A percentile compares a stretch with the other conserved stretches of the same genome.
Evolutionary conservation across 2,329 filamentous ascomycete genomes (phyloP).

Genomic region (Plectosphaerella sp.): DNA sequence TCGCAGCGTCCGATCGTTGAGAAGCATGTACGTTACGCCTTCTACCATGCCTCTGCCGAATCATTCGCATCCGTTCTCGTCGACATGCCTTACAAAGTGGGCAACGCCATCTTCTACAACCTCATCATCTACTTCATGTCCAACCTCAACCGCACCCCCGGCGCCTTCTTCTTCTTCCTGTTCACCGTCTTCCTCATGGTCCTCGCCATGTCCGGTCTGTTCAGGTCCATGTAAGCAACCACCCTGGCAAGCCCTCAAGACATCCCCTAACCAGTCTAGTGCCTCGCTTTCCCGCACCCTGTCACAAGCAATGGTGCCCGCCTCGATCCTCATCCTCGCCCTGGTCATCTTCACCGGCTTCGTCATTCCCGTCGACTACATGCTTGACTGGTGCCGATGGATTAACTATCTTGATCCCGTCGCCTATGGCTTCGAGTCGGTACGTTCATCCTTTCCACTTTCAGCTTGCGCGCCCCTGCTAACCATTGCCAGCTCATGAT

Average conservation of each 20-base stretch:
- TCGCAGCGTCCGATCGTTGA: constrained; percentile 28
- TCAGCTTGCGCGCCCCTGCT: not conserved
- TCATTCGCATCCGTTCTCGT: constrained; percentile 28
- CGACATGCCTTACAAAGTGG: constrained; percentile 39
- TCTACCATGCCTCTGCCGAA: constrained; percentile 30
- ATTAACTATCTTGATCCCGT: constrained; percentile 64
- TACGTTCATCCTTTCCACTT: not conserved
- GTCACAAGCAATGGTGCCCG: constrained; percentile 38
- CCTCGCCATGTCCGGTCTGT: constrained; percentile 61
- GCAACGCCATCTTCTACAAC: constrained; percentile 34
- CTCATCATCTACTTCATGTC: constrained; percentile 47
- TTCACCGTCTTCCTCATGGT: constrained; percentile 47
- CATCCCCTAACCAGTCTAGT: constrained; percentile 9
- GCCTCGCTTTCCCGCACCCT: constrained; percentile 47
- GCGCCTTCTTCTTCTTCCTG: constrained; percentile 42
- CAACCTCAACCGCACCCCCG: constrained; percentile 35
- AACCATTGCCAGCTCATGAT: constrained; percentile 45
- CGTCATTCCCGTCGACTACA: constrained; percentile 34
- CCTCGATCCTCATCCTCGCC: constrained; percentile 30
- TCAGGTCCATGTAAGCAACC: constrained; percentile 29
- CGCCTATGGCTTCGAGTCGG: constrained; percentile 57
- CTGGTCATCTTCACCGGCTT: constrained; percentile 44
- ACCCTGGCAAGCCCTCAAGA: not conserved
- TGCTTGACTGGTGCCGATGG: constrained; percentile 65
- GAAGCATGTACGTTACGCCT: constrained; percentile 31